Evolutionary conservation across 345 rosid genomes (phyloP).

Genomic region (Arabis hirsuta): DNA sequence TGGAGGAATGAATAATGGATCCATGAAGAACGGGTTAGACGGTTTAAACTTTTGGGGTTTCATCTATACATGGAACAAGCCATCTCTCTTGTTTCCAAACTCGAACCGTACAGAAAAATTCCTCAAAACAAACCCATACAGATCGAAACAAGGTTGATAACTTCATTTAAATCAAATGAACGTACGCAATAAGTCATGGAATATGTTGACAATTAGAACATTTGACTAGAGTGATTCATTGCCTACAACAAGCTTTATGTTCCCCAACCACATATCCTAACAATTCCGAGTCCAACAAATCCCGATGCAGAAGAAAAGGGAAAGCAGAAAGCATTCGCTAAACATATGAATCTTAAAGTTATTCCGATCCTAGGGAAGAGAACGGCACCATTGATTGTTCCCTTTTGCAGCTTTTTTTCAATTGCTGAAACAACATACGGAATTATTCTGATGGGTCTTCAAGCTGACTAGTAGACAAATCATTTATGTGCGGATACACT

Average conservation of each 20-base stretch:
- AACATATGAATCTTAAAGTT: constrained; percentile 32
- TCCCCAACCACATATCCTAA: constrained; percentile 35
- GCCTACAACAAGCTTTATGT: constrained; percentile 34
- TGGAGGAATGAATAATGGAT: background rate
- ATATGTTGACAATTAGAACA: constrained; percentile 19
- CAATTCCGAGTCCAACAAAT: constrained; percentile 20
- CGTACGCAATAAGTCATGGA: constrained; percentile 26
- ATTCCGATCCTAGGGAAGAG: constrained; percentile 30
- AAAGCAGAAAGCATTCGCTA: constrained; percentile 32
- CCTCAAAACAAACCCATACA: background rate
- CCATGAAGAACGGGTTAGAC: background rate
- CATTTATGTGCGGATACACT: constrained; percentile 84
- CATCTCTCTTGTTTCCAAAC: constrained; percentile 5
- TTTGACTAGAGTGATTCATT: constrained; percentile 28
- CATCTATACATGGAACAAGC: constrained; percentile 23
- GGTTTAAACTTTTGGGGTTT: background rate
- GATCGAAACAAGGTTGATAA: constrained; percentile 20
- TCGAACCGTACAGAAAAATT: background rate
- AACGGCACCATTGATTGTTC: constrained; percentile 27
- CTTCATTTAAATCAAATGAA: constrained; percentile 33
- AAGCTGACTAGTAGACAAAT: constrained; percentile 69
- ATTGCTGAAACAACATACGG: constrained; percentile 15
- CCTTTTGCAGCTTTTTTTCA: constrained; percentile 5
- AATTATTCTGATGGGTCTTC: constrained; percentile 72
- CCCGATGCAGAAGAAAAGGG: constrained; percentile 26